These are phyloP conservation scores for Ceratocystis albifundus DNA, from an alignment of 2,329 filamentous ascomycete species.

Conservation along the genomic window DNA sequence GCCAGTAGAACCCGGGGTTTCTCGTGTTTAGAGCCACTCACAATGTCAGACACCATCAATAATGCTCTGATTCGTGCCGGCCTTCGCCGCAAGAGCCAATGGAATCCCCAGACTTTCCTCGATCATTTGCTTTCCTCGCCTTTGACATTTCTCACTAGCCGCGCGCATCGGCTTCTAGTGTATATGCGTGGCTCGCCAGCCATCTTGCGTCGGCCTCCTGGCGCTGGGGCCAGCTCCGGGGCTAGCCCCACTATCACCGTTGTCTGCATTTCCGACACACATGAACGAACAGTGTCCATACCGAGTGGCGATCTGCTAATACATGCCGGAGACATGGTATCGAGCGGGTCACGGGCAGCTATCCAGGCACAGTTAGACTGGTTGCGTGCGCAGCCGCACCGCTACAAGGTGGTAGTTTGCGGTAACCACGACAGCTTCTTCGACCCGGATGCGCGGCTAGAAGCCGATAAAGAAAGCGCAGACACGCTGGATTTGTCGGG, in stretches of 20 bases:
- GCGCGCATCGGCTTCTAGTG: constrained; percentile 53
- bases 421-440: constrained; percentile 89
- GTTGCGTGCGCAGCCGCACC: constrained; percentile 61
- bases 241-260: constrained; percentile 53
- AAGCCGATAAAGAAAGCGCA: constrained; percentile 36
- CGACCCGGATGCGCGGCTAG: constrained; percentile 51
- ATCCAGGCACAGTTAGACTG: constrained; percentile 79
- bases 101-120: constrained; percentile 43
- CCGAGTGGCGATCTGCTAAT: constrained; percentile 75
- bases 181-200: constrained; percentile 53
- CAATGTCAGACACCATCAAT: constrained; percentile 17
- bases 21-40: not conserved
- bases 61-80: constrained; percentile 35
- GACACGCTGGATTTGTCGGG: constrained; percentile 47
- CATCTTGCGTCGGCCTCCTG: not conserved
- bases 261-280: constrained; percentile 85
- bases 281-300: constrained; percentile 50
- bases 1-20: no score
- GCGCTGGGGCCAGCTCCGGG: constrained; percentile 34
- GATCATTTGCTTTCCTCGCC: constrained; percentile 59
- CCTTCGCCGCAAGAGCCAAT: constrained; percentile 38
- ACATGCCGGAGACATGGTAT: constrained; percentile 87
- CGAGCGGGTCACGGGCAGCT: constrained; percentile 57
- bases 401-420: constrained; percentile 67
- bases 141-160: constrained; percentile 49